Evolutionary conservation across 208 protist genomes (phyloP).

Genomic region (Leishmania turanica): DNA sequence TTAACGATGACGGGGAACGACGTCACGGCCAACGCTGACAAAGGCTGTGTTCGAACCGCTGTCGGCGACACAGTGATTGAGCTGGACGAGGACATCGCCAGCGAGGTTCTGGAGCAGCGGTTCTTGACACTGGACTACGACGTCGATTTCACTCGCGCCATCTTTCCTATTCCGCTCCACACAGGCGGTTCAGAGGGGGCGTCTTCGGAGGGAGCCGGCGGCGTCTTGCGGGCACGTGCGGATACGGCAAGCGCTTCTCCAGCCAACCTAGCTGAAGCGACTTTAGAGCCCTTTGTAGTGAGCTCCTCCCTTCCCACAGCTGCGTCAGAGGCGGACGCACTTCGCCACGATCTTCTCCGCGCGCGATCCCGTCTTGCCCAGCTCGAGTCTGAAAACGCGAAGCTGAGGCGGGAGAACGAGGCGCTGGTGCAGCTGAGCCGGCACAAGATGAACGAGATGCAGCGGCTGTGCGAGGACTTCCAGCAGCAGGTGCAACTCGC

Average conservation of each 20-base stretch:
- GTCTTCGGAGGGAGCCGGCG: neutral
- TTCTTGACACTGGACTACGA: constrained; percentile 87
- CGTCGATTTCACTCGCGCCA: constrained; percentile 87
- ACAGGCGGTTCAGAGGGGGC: neutral
- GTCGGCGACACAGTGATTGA: constrained; percentile 45
- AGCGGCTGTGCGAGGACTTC: constrained; percentile 80
- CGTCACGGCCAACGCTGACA: neutral
- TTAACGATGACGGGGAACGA: neutral
- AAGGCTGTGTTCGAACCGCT: constrained; percentile 26
- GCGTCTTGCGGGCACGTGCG: neutral
- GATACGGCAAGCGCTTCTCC: neutral
- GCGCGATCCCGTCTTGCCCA: constrained; percentile 5
- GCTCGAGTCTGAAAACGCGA: constrained; percentile 56
- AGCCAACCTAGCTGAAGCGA: neutral
- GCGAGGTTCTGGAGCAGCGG: constrained; percentile 48
- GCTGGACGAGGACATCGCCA: constrained; percentile 40
- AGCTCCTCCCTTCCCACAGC: neutral
- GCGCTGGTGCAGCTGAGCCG: constrained; percentile 60
- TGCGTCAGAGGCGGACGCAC: neutral
- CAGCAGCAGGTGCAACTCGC: constrained; percentile 42
- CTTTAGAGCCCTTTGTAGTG: neutral
- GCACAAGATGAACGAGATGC: constrained; percentile 90
- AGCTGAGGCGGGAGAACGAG: constrained; percentile 62
- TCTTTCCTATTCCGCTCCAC: constrained; percentile 77
- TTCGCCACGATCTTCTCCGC: constrained; percentile 22